Base-by-base conservation (phyloP, 176 grass and related monocot genomes). In the Typha latifolia region DNA sequence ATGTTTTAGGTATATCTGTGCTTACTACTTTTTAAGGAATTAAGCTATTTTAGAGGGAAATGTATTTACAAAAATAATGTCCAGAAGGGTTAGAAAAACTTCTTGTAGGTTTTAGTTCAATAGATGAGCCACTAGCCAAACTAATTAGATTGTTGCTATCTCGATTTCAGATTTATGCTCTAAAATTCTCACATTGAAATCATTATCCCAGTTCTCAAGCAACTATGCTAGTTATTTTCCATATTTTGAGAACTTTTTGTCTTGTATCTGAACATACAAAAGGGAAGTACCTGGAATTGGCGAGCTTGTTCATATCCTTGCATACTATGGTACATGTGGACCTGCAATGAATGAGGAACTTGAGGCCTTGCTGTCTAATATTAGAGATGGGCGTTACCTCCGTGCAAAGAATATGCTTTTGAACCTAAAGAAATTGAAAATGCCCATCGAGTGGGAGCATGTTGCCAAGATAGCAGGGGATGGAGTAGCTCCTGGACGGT, bases 281-380 rank as follows among this genome's bases (percentile, higher is more conserved):
- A 86, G 93, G 67, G 48, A 66, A 75, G 69, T 79, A 68, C 49
- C 75, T 82, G 89, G 86, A 62, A 67, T 62, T 66, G 82, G 89
- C 48, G 94, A 93, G 69, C 57, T 51, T 81, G 94, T 93, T 55
- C 94, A 99, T 70, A 90, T 99, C 73, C 85, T 99, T 72, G 89
- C 94, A 76, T 99, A 99, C 73, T 99, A 99, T 75, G 90, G 94
- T 80, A 86, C 72, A 57, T 93, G 82, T 43, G 94, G 94, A 48
- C 89, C 89, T 21, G 88, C 94, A 72, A 81, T 63, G 32, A 64
- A 79, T 23, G 83, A 82, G 49, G 83, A 93, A 50, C 69, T 93
- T 76, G 89, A 99, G 47, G 76, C 21, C 57, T 29, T 93, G 69
- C 86, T 99, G 61, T 93, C 75, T 12, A 81, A 72, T 69, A 99